These are phyloP conservation scores for Podila minutissima DNA, from an alignment of 192 early-diverging fungal genomes.

Conservation along the genomic window DNA sequence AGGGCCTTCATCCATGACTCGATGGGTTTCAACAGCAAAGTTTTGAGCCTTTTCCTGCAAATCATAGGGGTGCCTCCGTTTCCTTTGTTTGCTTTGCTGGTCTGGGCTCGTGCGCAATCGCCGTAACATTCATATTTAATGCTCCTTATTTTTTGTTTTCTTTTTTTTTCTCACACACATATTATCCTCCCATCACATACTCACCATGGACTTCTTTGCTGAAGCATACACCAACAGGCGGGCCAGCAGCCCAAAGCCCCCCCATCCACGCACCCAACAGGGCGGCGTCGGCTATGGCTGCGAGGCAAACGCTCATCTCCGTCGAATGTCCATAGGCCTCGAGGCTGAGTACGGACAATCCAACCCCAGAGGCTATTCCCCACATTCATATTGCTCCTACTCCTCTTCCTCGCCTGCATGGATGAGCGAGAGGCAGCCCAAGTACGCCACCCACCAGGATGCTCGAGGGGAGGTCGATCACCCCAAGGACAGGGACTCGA, in stretches of 20 bases:
- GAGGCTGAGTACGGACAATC: slow-evolving; percentile 10
- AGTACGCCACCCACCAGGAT: not conserved
- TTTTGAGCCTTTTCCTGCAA: no score
- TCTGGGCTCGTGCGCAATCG: no score
- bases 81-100: no score
- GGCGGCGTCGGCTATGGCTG: slow-evolving; percentile 29
- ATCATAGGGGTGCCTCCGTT: no score
- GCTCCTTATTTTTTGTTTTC: not conserved
- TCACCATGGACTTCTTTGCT: slow-evolving; percentile 42
- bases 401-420: not conserved
- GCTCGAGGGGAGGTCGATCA: not conserved
- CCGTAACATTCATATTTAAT: not conserved
- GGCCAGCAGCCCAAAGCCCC: not conserved
- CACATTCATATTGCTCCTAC: no score
- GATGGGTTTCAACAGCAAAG: no score
- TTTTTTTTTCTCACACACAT: not conserved
- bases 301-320: slow-evolving; percentile 40
- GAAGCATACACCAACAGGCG: slow-evolving; percentile 17
- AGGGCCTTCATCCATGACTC: no score
- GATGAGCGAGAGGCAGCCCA: not conserved
- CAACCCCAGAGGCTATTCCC: no score
- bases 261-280: not conserved
- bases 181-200: not conserved
- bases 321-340: slow-evolving; percentile 41
- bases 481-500: not conserved